A percentile compares a stretch with the other conserved stretches of the same genome.
These are phyloP conservation scores for Verticillium isaacii DNA, from an alignment of 2,329 filamentous ascomycete genomes.

Conservation along the genomic window DNA sequence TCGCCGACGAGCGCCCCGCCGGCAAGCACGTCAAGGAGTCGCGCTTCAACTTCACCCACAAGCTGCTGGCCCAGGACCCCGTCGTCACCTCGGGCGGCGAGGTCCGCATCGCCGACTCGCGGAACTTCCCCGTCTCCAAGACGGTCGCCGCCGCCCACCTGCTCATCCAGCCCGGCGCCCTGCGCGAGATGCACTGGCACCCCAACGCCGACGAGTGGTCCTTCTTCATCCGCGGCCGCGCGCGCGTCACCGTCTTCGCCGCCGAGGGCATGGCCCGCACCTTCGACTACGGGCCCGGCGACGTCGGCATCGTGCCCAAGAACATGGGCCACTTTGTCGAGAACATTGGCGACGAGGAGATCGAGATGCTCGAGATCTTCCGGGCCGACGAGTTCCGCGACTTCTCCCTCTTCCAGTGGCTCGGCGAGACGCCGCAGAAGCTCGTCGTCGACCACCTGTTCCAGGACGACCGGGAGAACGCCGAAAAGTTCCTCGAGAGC, in stretches of 20 bases:
- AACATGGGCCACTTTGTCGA: constrained; percentile 82
- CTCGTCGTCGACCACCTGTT: constrained; percentile 66
- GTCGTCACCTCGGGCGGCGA: constrained; percentile 62
- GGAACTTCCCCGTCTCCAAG: constrained; percentile 69
- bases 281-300: constrained; percentile 71
- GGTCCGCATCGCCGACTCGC: constrained; percentile 72
- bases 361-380: constrained; percentile 75
- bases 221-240: constrained; percentile 69
- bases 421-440: constrained; percentile 65
- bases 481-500: constrained; percentile 56
- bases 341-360: constrained; percentile 70
- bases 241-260: constrained; percentile 70
- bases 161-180: constrained; percentile 64
- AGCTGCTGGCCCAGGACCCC: constrained; percentile 66
- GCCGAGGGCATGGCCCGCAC: constrained; percentile 65
- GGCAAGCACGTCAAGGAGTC: constrained; percentile 61
- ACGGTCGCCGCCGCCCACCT: constrained; percentile 70
- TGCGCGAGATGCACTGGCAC: constrained; percentile 82
- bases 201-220: constrained; percentile 76
- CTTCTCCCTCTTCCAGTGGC: constrained; percentile 71
- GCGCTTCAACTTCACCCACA: constrained; percentile 64
- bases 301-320: constrained; percentile 71
- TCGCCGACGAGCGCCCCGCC: constrained; percentile 59
- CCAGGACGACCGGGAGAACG: constrained; percentile 53
- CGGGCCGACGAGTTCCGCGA: constrained; percentile 66